These are phyloP conservation scores for Beauveria scarabaeidicola DNA, from an alignment of 2,329 filamentous ascomycete genomes.

Conservation along the genomic window DNA sequence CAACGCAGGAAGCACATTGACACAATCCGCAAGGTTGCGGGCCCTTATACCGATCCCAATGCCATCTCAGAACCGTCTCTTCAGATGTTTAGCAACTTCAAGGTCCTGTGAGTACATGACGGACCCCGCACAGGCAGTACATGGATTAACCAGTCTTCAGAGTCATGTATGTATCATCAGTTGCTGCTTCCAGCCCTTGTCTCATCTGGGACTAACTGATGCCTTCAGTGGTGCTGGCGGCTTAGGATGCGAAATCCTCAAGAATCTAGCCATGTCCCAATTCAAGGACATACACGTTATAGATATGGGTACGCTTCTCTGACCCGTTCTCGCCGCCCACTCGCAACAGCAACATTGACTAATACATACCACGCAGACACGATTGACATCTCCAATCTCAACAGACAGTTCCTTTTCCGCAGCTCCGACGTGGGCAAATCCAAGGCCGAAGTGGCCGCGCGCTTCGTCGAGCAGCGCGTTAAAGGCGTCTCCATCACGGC, in stretches of 20 bases:
- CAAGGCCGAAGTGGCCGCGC: slow-evolving; percentile 88
- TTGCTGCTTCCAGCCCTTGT: background rate
- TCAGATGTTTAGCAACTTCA: slow-evolving; percentile 56
- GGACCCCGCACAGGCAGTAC: background rate
- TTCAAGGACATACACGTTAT: slow-evolving; percentile 98
- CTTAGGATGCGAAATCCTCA: slow-evolving; percentile 90
- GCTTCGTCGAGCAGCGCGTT: slow-evolving; percentile 83
- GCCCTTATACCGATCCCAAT: slow-evolving; percentile 70
- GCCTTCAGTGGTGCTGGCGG: slow-evolving; percentile 74
- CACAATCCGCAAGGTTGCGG: slow-evolving; percentile 64
- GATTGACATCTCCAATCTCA: slow-evolving; percentile 96
- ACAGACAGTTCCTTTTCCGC: slow-evolving; percentile 94
- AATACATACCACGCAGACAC: slow-evolving; percentile 53
- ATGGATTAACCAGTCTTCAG: slow-evolving; percentile 23
- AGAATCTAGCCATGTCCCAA: slow-evolving; percentile 88
- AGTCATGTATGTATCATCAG: slow-evolving; percentile 39
- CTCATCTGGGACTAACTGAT: slow-evolving; percentile 13
- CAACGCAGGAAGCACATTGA: slow-evolving; percentile 69
- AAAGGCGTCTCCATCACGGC: slow-evolving; percentile 88
- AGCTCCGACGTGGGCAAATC: slow-evolving; percentile 83
- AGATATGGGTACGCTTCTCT: slow-evolving; percentile 67
- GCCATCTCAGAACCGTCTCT: slow-evolving; percentile 44
- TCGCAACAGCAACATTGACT: slow-evolving; percentile 1
- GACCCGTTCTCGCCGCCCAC: background rate
- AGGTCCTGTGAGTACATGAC: slow-evolving; percentile 55